Evolutionary conservation across 306 rosid genomes (phyloP).

Genomic region (Elaeagnus macrophylla): DNA sequence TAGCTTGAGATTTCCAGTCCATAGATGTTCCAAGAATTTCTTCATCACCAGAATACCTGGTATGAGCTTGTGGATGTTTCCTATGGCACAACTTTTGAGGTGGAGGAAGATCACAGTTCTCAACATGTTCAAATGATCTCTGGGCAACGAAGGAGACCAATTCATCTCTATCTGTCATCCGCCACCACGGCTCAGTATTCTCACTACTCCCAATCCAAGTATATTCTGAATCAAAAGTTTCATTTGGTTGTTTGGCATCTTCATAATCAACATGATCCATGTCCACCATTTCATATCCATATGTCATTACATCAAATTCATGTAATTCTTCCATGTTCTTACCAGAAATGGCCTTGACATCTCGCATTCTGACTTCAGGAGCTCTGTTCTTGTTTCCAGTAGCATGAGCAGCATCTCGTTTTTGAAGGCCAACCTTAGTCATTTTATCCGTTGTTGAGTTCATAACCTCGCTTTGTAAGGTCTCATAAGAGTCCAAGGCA

Average conservation of each 20-base stretch:
- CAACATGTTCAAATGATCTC: constrained; percentile 46
- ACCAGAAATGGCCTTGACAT: constrained; percentile 17
- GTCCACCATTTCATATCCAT: constrained; percentile 21
- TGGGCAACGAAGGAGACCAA: constrained; percentile 52
- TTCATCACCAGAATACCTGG: constrained; percentile 20
- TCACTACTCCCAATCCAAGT: constrained; percentile 46
- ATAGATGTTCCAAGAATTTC: constrained; percentile 27
- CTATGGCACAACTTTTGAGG: constrained; percentile 54
- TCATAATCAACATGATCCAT: constrained; percentile 28
- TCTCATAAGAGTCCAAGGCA: constrained; percentile 41
- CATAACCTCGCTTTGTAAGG: constrained; percentile 28
- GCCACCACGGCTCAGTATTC: constrained; percentile 75
- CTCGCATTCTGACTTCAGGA: background rate
- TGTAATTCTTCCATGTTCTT: constrained; percentile 15
- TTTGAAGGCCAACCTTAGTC: constrained; percentile 7
- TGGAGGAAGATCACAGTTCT: constrained; percentile 96
- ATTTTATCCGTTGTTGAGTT: constrained; percentile 13
- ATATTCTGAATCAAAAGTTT: constrained; percentile 45
- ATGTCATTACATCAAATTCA: constrained; percentile 19
- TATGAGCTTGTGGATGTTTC: constrained; percentile 31
- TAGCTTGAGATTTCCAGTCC: constrained; percentile 23
- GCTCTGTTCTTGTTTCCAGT: constrained; percentile 15
- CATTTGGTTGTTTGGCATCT: constrained; percentile 38
- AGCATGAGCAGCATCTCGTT: constrained; percentile 18
- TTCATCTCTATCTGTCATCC: constrained; percentile 58